Percentiles rank a stretch among this genome's conserved stretches.
phyloP scores from a whole-genome alignment of 129 eudicot species.

The Apium graveolens region DNA sequence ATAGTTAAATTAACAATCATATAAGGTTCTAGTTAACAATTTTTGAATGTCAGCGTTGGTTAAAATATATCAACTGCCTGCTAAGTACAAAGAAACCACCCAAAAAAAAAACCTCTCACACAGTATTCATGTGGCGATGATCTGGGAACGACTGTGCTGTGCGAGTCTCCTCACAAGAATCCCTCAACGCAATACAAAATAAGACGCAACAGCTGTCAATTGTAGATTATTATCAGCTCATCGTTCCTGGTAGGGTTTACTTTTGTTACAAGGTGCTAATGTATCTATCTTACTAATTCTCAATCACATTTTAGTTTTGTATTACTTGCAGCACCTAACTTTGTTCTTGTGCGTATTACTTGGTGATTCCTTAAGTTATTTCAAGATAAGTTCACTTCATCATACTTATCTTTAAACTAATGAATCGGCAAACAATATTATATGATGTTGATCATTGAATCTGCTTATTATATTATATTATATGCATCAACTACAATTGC shows the following conservation, averaged over 20 bases:
- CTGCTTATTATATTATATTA: background rate
- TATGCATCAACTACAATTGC: background rate
- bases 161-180: background rate
- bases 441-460: background rate
- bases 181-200: background rate
- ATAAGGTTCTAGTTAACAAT: too few relatives aligned
- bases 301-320: too few relatives aligned
- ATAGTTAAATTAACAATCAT: too few relatives aligned
- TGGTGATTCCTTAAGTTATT: too few relatives aligned
- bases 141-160: background rate
- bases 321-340: too few relatives aligned
- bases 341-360: too few relatives aligned
- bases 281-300: too few relatives aligned
- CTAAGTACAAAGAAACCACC: too few relatives aligned
- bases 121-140: background rate
- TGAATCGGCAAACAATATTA: background rate
- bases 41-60: too few relatives aligned
- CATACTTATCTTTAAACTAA: background rate
- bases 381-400: background rate
- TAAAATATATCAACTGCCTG: too few relatives aligned
- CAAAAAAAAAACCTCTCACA: too few relatives aligned
- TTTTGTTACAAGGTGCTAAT: background rate
- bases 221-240: background rate
- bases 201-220: background rate
- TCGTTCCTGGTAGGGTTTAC: background rate